Conservation (phyloP, 345 rosid genomes). For the Moricandia moricandioides region DNA sequence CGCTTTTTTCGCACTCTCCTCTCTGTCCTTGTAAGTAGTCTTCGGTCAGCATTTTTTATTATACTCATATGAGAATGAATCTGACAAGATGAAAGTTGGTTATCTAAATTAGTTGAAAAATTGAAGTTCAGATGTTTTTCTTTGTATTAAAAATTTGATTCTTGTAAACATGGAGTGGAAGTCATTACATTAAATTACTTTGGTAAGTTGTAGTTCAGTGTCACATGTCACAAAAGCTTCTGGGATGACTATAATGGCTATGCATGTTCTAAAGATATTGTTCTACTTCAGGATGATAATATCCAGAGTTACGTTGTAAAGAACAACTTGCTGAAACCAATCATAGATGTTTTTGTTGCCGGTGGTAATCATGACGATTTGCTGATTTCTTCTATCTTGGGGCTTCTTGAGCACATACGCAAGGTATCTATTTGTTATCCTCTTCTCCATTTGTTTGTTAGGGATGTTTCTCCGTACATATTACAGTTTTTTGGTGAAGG, state of each 20-base stretch:
- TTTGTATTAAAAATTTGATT: not conserved
- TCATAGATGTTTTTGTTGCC: slow-evolving; percentile 67
- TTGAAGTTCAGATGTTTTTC: not conserved
- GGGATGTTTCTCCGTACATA: slow-evolving; percentile 21
- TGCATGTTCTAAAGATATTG: slow-evolving; percentile 1
- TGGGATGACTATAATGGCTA: too few relatives aligned
- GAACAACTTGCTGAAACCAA: slow-evolving; percentile 75
- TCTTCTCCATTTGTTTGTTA: slow-evolving; percentile 16
- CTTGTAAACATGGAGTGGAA: slow-evolving; percentile 4
- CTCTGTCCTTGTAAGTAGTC: slow-evolving; percentile 59
- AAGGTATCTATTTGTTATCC: slow-evolving; percentile 50
- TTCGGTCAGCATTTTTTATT: slow-evolving; percentile 1
- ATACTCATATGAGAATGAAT: slow-evolving; percentile 5
- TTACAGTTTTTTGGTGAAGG: slow-evolving; percentile 46
- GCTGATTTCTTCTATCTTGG: slow-evolving; percentile 71
- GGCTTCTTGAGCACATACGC: slow-evolving; percentile 75
- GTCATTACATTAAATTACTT: not conserved
- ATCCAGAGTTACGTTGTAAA: slow-evolving; percentile 63
- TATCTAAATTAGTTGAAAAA: slow-evolving; percentile 9
- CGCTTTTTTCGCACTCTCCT: slow-evolving; percentile 82
- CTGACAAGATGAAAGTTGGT: not conserved
- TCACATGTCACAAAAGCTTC: slow-evolving; percentile 16
- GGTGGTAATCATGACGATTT: slow-evolving; percentile 73
- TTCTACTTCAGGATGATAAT: slow-evolving; percentile 73
- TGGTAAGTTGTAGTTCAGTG: slow-evolving; percentile 4